phyloP scores from a whole-genome alignment of 768 basidiomycete species.

The Hericium coralloides region DNA sequence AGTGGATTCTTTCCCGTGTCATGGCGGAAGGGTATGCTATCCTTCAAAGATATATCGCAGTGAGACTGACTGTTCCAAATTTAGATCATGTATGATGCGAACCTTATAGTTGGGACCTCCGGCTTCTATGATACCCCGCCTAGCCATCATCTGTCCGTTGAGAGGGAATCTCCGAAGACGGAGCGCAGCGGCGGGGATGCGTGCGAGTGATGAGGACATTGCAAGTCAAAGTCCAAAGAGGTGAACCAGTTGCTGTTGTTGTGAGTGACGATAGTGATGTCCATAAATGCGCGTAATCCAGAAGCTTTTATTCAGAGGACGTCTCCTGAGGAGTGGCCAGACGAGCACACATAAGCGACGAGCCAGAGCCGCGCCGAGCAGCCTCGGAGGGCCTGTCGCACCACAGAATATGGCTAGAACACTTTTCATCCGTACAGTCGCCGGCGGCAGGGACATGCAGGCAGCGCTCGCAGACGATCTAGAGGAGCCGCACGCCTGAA shows the following conservation, averaged over 20 bases:
- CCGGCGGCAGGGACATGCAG: no score
- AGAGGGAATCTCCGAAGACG: neutral
- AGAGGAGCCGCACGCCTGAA: no score
- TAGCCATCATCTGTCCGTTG: neutral
- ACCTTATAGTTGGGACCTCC: neutral
- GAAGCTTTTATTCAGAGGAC: no score
- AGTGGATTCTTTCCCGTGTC: neutral
- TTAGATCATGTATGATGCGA: neutral
- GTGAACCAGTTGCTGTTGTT: neutral
- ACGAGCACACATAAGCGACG: no score
- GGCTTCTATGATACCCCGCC: neutral
- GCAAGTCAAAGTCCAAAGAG: neutral
- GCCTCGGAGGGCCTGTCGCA: no score
- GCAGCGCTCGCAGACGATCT: no score
- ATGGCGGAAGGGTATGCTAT: neutral
- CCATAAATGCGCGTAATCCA: no score
- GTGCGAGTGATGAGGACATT: neutral
- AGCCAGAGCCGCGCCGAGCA: no score
- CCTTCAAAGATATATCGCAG: neutral
- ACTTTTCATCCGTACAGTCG: no score
- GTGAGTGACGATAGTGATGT: no score
- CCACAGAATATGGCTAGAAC: no score
- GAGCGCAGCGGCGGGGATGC: neutral
- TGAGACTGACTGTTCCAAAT: neutral
- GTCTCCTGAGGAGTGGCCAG: no score